Conservation (phyloP, 768 basidiomycete genomes). For the Floccularia luteovirens region DNA sequence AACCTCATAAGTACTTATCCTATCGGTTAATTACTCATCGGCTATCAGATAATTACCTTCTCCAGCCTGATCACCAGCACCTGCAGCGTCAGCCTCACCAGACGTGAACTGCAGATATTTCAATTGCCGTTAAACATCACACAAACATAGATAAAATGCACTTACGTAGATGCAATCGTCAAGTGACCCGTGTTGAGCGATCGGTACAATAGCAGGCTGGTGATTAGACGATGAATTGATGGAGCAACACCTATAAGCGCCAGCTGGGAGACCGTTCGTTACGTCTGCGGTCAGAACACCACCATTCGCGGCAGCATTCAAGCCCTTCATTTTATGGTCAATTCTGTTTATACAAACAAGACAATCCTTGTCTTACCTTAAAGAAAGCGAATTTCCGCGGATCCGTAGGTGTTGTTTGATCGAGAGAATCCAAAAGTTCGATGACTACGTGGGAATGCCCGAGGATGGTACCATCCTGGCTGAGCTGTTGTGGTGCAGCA, state of each 20-base stretch:
- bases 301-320: conserved; percentile 34
- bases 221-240: conserved; percentile 55
- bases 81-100: not conserved
- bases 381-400: conserved; percentile 47
- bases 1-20: too few species aligned
- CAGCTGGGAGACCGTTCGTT: conserved; percentile 45
- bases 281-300: conserved; percentile 47
- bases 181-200: conserved; percentile 53
- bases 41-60: conserved; percentile 3
- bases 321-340: too few species aligned
- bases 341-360: too few species aligned
- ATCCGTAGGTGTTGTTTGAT: conserved; percentile 33
- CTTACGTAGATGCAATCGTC: conserved; percentile 57
- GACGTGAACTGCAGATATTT: not conserved
- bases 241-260: conserved; percentile 50
- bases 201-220: conserved; percentile 45
- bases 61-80: conserved; percentile 3
- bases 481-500: conserved; percentile 43
- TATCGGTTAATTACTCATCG: too few species aligned
- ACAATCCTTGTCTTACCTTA: conserved; percentile 17
- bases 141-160: conserved; percentile 9
- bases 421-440: conserved; percentile 31
- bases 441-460: conserved; percentile 51
- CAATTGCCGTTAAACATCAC: conserved; percentile 2
- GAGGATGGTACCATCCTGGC: conserved; percentile 34